Evolutionary conservation across 345 rosid genomes (phyloP), one percentile per base, ranked within the genome.

Genomic region (Brassica rapa): DNA sequence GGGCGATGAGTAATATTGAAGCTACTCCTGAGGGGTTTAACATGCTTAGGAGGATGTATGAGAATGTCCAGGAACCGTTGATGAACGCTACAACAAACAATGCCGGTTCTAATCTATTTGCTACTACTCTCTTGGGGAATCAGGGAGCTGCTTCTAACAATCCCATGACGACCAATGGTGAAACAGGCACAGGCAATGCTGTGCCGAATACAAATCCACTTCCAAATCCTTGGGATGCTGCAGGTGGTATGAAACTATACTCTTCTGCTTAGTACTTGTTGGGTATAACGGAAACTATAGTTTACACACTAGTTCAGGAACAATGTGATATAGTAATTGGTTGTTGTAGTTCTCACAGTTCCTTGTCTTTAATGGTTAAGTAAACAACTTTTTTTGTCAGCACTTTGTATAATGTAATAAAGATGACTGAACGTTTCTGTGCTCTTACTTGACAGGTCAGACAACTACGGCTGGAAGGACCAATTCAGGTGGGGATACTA

Each of bases 11-110:
- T 77, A 89, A 93, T 55, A 89, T 87, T 62, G 89, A 89, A 80
- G 84, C 94, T 76, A 82, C 88, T 43, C 96, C 94, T 0, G 94
- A 86, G 81, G 93, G 91, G 62, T 88, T 89, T 81, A 91, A 88
- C 82, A 88, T 88, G 91, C 90, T 89, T 35, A 86, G 98, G 78
- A 90, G 89, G 61, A 88, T 89, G 96, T 89, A 89, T 83, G 94
- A 87, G 81, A 88, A 86, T 81, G 91, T 88, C 66, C 93, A 91
- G 71, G 93, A 91, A 82, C 94, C 95, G 57, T 85, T 89, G 66
- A 39, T 86, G 82, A 88, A 88, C 77, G 91, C 89, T 63, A 87
- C 93, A 1, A 82, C 90, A 77, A 87, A 76, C 61, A 86, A 76
- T 72, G 35, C 29, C 4, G 85, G 61, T 69, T 78, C 89, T 59